These are phyloP conservation scores for Metroxylon sagu DNA, from an alignment of 176 grass and related monocot species.

Conservation along the genomic window DNA sequence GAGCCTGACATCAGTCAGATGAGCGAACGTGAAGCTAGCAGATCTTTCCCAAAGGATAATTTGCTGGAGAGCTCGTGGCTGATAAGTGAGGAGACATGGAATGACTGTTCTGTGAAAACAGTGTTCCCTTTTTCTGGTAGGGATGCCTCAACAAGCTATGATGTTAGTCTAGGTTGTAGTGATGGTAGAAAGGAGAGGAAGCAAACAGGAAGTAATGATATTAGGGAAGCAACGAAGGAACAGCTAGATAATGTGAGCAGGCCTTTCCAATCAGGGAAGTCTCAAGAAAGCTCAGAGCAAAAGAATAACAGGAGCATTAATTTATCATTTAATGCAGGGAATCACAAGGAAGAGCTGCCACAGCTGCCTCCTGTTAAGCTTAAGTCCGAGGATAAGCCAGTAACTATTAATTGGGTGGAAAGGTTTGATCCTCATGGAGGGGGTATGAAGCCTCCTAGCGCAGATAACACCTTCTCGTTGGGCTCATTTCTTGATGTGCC, in stretches of 20 bases:
- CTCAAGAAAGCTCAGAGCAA: conserved; percentile 25
- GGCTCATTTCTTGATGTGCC: conserved; percentile 91
- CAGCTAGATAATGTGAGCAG: conserved; percentile 39
- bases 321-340: conserved; percentile 41
- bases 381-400: conserved; percentile 85
- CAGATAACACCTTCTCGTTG: conserved; percentile 81
- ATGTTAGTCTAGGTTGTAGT: conserved; percentile 21
- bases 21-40: neutral
- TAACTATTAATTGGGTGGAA: conserved; percentile 79
- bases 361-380: conserved; percentile 74
- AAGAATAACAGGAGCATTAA: conserved; percentile 55
- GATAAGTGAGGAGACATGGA: neutral
- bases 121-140: conserved; percentile 52
- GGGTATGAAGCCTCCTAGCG: conserved; percentile 36
- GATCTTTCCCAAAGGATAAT: conserved; percentile 5
- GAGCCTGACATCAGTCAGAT: conserved; percentile 5
- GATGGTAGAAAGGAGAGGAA: conserved; percentile 43
- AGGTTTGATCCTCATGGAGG: conserved; percentile 48
- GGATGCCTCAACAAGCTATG: conserved; percentile 47
- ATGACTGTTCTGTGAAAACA: conserved; percentile 13
- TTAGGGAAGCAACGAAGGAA: conserved; percentile 35
- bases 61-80: conserved; percentile 2
- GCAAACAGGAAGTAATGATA: conserved; percentile 26
- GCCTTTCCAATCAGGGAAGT: conserved; percentile 30
- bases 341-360: conserved; percentile 59